Evolutionary conservation across 441 rosid species (phyloP), one percentile per base, ranked within the genome.

Genomic region (Adansonia grandidieri): DNA sequence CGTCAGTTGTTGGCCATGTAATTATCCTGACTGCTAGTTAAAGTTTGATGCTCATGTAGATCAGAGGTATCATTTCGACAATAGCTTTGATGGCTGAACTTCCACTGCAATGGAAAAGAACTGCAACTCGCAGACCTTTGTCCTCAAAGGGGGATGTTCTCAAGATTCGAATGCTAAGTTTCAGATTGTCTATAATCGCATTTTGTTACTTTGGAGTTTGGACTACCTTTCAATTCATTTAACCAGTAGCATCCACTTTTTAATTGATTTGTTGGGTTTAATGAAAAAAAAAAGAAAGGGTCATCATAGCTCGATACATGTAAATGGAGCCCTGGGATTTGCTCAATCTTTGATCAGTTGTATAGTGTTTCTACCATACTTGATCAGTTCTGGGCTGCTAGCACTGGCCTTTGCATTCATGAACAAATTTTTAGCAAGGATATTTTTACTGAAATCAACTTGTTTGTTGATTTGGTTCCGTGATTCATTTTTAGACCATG

Each of bases 1-100:
- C 97, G 4, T 91, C 95, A 28, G 73, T 75, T 73, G 57, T 78
- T 54, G 94, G 93, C 51, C 84, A 87, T 80, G 28, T 91, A 67
- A 85, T 92, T 80, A 69, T 66, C 65, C 61, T 81, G 65, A n/a
- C 64, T 19, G 15, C 11, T 5, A 78, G 81, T 73, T 80, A 57
- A 75, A 76, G 84, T 67, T 67, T 78, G 80, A 81, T 71, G 42
- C 73, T 47, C 51, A 51, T 73, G 45, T 28, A 71, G 48, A 24
- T 79, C 53, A 22, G 19, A 48, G 45, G 58, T 63, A 48, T 74
- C 62, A 73, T 61, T 37, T 77, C 2, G 53, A 20, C 47, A 37
- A 62, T 70, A 71, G 10, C 68, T 37, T 63, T n/a, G 78, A 61
- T 66, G 44, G 66, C 45, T 50, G 75, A 13, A 80, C 37, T 54